These are phyloP conservation scores for Xylaria palmicola DNA, from an alignment of 495 filamentous ascomycete genomes.

Conservation along the genomic window DNA sequence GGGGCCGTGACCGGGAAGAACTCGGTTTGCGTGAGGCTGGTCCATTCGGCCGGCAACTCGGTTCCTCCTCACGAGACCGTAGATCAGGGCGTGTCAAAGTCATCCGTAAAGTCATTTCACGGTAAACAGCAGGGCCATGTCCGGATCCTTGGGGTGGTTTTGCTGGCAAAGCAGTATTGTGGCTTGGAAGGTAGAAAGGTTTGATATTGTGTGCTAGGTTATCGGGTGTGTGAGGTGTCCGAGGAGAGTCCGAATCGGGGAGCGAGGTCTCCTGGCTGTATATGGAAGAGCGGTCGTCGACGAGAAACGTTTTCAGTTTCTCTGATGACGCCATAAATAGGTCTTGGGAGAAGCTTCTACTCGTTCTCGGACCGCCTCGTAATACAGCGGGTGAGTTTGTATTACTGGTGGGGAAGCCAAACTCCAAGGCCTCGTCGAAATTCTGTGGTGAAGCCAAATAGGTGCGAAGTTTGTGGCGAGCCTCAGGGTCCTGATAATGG, in stretches of 20 bases:
- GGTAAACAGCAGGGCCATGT: slow-evolving; percentile 57
- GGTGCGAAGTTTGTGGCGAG: slow-evolving; percentile 80
- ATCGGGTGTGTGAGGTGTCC: slow-evolving; percentile 50
- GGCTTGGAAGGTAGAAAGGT: slow-evolving; percentile 29
- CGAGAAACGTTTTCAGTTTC: slow-evolving; percentile 47
- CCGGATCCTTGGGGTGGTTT: slow-evolving; percentile 46
- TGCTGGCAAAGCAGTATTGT: slow-evolving; percentile 17
- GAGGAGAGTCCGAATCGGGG: slow-evolving; percentile 53
- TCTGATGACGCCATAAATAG: slow-evolving; percentile 34
- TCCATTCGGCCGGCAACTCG: slow-evolving; percentile 58
- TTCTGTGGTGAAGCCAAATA: slow-evolving; percentile 90
- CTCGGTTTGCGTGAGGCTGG: slow-evolving; percentile 2
- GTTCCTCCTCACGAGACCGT: slow-evolving; percentile 62
- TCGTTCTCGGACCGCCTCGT: slow-evolving; percentile 9
- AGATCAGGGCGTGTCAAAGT: slow-evolving; percentile 89
- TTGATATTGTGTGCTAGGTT: slow-evolving; percentile 28
- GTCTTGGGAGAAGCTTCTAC: slow-evolving; percentile 18
- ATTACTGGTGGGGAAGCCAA: slow-evolving; percentile 76
- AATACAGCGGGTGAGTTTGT: slow-evolving; percentile 20
- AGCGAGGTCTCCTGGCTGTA: slow-evolving; percentile 53
- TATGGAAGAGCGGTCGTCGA: slow-evolving; percentile 44
- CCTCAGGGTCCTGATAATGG: slow-evolving; percentile 89
- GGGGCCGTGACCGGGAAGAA: slow-evolving; percentile 29
- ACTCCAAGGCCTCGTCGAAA: slow-evolving; percentile 92
- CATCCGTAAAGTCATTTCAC: slow-evolving; percentile 95